phyloP scores from a whole-genome alignment of 768 basidiomycete species.

The Tulasnella sp. region DNA sequence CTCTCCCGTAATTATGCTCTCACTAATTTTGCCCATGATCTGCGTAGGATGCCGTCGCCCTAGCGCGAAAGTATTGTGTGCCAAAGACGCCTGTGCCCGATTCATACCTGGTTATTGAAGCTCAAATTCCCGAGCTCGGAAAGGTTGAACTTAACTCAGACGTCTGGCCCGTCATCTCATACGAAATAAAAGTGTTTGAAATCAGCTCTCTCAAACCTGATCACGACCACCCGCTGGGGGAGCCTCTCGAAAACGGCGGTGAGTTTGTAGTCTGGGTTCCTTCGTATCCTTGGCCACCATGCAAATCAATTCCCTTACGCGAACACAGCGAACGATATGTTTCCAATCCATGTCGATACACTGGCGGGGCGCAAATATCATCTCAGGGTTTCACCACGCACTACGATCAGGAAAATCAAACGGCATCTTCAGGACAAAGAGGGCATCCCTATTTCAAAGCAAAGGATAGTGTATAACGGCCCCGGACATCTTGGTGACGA shows the following conservation, averaged over 20 bases:
- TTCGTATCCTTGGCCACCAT: not conserved
- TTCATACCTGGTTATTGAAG: not conserved
- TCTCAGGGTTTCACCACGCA: constrained; percentile 32
- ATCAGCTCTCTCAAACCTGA: not conserved
- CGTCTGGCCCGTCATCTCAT: not conserved
- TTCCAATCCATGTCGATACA: not conserved
- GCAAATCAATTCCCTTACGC: not conserved
- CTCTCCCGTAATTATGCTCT: not conserved
- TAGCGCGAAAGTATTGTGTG: not conserved
- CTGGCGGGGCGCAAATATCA: constrained; percentile 33
- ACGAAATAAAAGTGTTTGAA: not conserved
- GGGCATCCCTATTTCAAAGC: constrained; percentile 37
- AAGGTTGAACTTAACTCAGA: not conserved
- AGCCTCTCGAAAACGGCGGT: not conserved
- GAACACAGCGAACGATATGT: not conserved
- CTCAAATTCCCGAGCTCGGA: not conserved
- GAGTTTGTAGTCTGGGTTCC: not conserved
- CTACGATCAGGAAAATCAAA: constrained; percentile 36
- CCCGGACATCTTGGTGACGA: constrained; percentile 34
- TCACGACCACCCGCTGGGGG: not conserved
- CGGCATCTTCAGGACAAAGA: constrained; percentile 37
- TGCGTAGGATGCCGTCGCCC: not conserved
- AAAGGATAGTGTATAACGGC: constrained; percentile 37
- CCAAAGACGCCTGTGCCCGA: not conserved
- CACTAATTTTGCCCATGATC: not conserved